Conservation (phyloP, 768 basidiomycete genomes). For the Melanogaster broomeanus region DNA sequence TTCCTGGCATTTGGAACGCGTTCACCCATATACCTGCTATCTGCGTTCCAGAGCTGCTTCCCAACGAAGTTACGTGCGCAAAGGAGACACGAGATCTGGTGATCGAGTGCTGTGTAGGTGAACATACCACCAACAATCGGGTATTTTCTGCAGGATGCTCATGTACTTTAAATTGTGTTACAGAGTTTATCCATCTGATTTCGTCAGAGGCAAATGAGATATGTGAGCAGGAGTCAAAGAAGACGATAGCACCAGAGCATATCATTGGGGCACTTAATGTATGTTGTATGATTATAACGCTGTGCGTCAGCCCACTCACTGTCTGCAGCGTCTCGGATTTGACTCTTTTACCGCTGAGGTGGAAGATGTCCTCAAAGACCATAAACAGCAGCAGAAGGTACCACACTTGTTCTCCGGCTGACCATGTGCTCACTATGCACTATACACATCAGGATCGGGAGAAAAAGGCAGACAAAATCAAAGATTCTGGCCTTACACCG, state of each 20-base stretch:
- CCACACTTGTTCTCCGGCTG: conserved; percentile 1
- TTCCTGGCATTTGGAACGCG: conserved; percentile 3
- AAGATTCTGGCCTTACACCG: conserved; percentile 85
- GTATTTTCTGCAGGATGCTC: conserved; percentile 14
- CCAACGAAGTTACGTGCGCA: conserved; percentile 82
- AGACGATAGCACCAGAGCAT: conserved; percentile 98
- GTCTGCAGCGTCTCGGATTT: conserved; percentile 81
- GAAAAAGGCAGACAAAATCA: conserved; percentile 89
- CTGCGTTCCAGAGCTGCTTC: conserved; percentile 71
- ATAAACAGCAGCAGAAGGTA: conserved; percentile 95
- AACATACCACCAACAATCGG: conserved; percentile 40
- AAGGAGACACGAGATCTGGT: conserved; percentile 98
- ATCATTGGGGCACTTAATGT: conserved; percentile 92
- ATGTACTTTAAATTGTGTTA: not conserved
- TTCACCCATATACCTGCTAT: conserved; percentile 7
- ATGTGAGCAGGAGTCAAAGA: conserved; percentile 97
- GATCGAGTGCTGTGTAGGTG: conserved; percentile 99
- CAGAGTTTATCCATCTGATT: conserved; percentile 98
- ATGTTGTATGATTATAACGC: conserved; percentile 14
- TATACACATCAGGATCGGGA: conserved; percentile 66
- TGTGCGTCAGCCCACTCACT: conserved; percentile 3
- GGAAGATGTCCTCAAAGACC: conserved; percentile 91
- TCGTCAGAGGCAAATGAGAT: conserved; percentile 98
- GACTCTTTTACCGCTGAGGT: conserved; percentile 89
- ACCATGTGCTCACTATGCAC: conserved; percentile 6